Evolutionary conservation across 2,329 filamentous ascomycete species (phyloP).

Genomic region (Penicillium corylophilum): DNA sequence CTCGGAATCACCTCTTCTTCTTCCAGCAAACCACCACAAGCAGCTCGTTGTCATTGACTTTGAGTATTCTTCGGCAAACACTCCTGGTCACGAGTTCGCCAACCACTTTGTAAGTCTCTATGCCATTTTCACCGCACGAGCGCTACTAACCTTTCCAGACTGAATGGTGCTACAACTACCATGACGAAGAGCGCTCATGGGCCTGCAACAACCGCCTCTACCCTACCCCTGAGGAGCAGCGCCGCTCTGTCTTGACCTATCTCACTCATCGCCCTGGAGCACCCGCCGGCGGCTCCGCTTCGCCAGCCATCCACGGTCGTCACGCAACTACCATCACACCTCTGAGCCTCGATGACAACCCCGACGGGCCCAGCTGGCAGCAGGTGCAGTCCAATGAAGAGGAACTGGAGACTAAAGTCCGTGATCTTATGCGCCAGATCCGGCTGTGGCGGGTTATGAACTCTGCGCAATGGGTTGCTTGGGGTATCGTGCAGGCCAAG

Average conservation of each 20-base stretch:
- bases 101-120: slow-evolving; percentile 76
- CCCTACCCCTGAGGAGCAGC: slow-evolving; percentile 76
- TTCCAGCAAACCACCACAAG: slow-evolving; percentile 91
- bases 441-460: slow-evolving; percentile 84
- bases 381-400: slow-evolving; percentile 65
- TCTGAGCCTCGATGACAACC: slow-evolving; percentile 80
- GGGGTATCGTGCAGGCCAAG: slow-evolving; percentile 95
- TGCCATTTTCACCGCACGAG: background rate
- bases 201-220: slow-evolving; percentile 69
- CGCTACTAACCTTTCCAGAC: slow-evolving; percentile 47
- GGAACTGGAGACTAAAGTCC: slow-evolving; percentile 65
- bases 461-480: slow-evolving; percentile 87
- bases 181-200: slow-evolving; percentile 65
- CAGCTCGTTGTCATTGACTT: slow-evolving; percentile 97
- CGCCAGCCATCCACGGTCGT: slow-evolving; percentile 52
- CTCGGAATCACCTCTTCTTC: slow-evolving; percentile 76
- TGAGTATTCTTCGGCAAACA: slow-evolving; percentile 90
- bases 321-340: slow-evolving; percentile 53
- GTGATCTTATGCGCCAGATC: slow-evolving; percentile 73
- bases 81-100: slow-evolving; percentile 84
- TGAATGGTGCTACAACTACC: slow-evolving; percentile 98
- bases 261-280: slow-evolving; percentile 71
- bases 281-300: slow-evolving; percentile 22
- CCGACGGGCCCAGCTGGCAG: slow-evolving; percentile 52
- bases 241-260: slow-evolving; percentile 81